A percentile compares a stretch with the other conserved stretches of the same genome.
Evolutionary conservation across 1,284 basidiomycete species (phyloP).

Genomic region (Ganoderma resinaceum): DNA sequence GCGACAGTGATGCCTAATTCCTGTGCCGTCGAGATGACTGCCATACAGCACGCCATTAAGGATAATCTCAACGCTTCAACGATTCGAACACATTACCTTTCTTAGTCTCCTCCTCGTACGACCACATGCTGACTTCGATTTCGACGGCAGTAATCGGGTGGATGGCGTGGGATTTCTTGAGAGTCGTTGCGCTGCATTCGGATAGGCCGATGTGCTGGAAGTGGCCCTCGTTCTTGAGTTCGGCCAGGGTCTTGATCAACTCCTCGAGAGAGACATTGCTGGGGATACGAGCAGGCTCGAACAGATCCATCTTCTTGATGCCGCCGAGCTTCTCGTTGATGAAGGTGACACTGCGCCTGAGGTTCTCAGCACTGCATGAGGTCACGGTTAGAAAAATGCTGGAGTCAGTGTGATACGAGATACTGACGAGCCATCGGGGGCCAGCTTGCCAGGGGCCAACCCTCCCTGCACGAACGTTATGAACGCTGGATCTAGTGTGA

Average conservation of each 20-base stretch:
- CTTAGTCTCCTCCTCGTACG: slow-evolving; percentile 54
- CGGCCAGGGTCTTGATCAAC: slow-evolving; percentile 37
- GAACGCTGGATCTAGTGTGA: neutral
- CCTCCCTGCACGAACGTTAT: slow-evolving; percentile 47
- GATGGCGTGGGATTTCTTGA: slow-evolving; percentile 45
- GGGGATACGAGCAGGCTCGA: slow-evolving; percentile 47
- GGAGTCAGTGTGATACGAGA: neutral
- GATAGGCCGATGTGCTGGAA: slow-evolving; percentile 55
- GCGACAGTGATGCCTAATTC: slow-evolving; percentile 58
- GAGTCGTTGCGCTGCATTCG: slow-evolving; percentile 54
- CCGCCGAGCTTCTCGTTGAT: slow-evolving; percentile 52
- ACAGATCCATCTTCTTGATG: slow-evolving; percentile 54
- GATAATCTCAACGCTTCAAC: neutral
- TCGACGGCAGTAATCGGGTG: slow-evolving; percentile 55
- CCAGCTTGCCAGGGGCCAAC: slow-evolving; percentile 21
- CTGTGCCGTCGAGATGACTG: slow-evolving; percentile 46
- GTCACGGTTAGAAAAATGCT: neutral
- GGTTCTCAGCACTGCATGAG: slow-evolving; percentile 43
- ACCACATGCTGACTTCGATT: slow-evolving; percentile 61
- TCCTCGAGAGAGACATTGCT: slow-evolving; percentile 42
- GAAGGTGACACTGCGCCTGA: slow-evolving; percentile 49
- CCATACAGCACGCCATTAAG: neutral
- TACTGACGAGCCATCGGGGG: slow-evolving; percentile 41
- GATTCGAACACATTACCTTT: slow-evolving; percentile 39
- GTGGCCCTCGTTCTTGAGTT: slow-evolving; percentile 48